Percentiles rank a stretch among this genome's conserved stretches.
Conservation (phyloP, 371 early-diverging fungal species). For the Mucor mucedo region DNA sequence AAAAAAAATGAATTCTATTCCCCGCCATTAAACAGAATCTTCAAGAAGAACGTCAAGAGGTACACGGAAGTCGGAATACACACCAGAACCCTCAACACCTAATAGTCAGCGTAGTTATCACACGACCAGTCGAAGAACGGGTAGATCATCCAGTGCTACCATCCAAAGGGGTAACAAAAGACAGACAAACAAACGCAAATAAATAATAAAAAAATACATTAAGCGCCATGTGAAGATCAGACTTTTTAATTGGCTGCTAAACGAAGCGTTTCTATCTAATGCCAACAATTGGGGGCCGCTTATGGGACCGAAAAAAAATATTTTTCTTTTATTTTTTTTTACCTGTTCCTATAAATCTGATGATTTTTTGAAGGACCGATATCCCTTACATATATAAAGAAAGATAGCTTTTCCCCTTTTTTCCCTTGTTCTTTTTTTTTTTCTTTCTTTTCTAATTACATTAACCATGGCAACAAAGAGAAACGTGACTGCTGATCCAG, state of each 20-base stretch:
- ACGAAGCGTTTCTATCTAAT: neutral
- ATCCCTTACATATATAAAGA: neutral
- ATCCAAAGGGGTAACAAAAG: slow-evolving; percentile 23
- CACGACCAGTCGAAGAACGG: slow-evolving; percentile 14
- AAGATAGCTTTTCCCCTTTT: neutral
- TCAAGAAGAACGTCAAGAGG: slow-evolving; percentile 32
- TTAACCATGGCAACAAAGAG: slow-evolving; percentile 34
- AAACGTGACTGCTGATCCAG: slow-evolving; percentile 17
- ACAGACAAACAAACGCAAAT: slow-evolving; percentile 33
- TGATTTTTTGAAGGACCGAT: neutral
- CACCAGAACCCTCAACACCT: slow-evolving; percentile 30
- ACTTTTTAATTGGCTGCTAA: neutral
- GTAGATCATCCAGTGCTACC: slow-evolving; percentile 24
- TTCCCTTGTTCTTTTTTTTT: slow-evolving; percentile 1
- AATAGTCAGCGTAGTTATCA: slow-evolving; percentile 1
- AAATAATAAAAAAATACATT: neutral
- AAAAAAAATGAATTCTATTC: neutral
- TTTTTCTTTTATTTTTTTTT: neutral
- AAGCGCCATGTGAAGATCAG: neutral
- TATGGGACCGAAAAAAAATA: neutral
- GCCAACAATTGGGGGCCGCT: slow-evolving; percentile 8
- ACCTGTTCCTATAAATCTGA: neutral
- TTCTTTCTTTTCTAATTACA: slow-evolving; percentile 1
- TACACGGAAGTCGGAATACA: slow-evolving; percentile 31
- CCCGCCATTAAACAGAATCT: slow-evolving; percentile 6